These are phyloP conservation scores for Lipomyces starkeyi DNA, from an alignment of 805 yeast species.

Conservation along the genomic window DNA sequence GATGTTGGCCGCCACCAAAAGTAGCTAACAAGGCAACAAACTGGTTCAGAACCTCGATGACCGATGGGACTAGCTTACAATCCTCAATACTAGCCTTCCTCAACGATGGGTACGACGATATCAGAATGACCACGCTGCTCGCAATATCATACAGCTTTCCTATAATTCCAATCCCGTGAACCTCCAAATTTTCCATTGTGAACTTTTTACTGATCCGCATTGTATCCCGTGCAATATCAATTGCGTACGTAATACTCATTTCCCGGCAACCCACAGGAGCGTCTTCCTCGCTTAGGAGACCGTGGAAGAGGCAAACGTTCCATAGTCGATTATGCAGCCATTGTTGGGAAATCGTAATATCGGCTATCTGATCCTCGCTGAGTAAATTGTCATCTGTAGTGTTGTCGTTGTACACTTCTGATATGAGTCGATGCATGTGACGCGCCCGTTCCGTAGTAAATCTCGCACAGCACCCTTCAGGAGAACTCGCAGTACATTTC, in stretches of 20 bases:
- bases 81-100: background rate
- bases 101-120: background rate
- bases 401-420: constrained; percentile 10
- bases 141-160: constrained; percentile 29
- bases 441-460: constrained; percentile 11
- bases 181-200: constrained; percentile 18
- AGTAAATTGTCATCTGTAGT: constrained; percentile 6
- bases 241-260: constrained; percentile 9
- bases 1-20: constrained; percentile 24
- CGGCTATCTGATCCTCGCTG: constrained; percentile 19
- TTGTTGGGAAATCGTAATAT: constrained; percentile 18
- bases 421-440: constrained; percentile 4
- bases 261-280: background rate
- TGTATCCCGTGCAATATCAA: constrained; percentile 21
- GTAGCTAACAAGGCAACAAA: constrained; percentile 22
- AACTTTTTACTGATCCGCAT: constrained; percentile 8
- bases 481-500: constrained; percentile 13
- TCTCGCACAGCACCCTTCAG: background rate
- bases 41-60: constrained; percentile 15
- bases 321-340: constrained; percentile 29
- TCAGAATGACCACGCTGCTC: constrained; percentile 2
- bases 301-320: constrained; percentile 22
- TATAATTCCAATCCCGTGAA: constrained; percentile 24
- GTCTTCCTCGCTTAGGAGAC: background rate
- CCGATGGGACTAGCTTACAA: constrained; percentile 1